phyloP scores from a whole-genome alignment of 495 filamentous ascomycete genomes.

The Melanomma pulvis-pyrius region DNA sequence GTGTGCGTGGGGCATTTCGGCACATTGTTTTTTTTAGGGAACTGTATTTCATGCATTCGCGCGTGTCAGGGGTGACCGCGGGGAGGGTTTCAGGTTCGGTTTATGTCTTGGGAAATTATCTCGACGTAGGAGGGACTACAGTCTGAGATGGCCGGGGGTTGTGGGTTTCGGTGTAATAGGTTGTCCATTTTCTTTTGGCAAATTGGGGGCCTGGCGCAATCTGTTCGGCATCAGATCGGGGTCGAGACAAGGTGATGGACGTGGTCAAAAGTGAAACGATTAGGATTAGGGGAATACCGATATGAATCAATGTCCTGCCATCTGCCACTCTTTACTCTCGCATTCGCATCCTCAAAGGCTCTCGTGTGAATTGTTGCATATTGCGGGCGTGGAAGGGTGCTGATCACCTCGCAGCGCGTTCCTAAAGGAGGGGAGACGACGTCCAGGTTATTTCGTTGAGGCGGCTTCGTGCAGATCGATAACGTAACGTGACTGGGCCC shows the following conservation, averaged over 20 bases:
- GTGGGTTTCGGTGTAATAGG: constrained; percentile 14
- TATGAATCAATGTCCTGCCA: constrained; percentile 32
- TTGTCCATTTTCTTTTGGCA: constrained; percentile 16
- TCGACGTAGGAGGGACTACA: constrained; percentile 12
- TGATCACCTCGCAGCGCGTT: neutral
- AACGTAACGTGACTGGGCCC: constrained; percentile 13
- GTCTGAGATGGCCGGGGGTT: constrained; percentile 5
- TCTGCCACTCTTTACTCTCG: neutral
- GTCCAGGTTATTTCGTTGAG: constrained; percentile 21
- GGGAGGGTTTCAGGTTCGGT: constrained; percentile 25
- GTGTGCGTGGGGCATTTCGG: constrained; percentile 1
- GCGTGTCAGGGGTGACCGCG: constrained; percentile 13
- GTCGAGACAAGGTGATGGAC: neutral
- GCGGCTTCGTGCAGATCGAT: constrained; percentile 19
- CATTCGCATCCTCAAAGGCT: neutral
- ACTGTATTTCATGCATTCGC: constrained; percentile 32
- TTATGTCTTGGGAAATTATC: constrained; percentile 18
- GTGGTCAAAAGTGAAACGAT: constrained; percentile 35
- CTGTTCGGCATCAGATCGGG: constrained; percentile 27
- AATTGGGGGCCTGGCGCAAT: constrained; percentile 17
- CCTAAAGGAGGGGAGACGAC: constrained; percentile 25
- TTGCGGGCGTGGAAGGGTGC: neutral
- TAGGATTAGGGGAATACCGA: constrained; percentile 28
- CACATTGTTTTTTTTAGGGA: constrained; percentile 12
- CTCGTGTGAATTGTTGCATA: neutral